Evolutionary conservation across 2,329 filamentous ascomycete genomes (phyloP).

Genomic region (Fusarium avenaceum): DNA sequence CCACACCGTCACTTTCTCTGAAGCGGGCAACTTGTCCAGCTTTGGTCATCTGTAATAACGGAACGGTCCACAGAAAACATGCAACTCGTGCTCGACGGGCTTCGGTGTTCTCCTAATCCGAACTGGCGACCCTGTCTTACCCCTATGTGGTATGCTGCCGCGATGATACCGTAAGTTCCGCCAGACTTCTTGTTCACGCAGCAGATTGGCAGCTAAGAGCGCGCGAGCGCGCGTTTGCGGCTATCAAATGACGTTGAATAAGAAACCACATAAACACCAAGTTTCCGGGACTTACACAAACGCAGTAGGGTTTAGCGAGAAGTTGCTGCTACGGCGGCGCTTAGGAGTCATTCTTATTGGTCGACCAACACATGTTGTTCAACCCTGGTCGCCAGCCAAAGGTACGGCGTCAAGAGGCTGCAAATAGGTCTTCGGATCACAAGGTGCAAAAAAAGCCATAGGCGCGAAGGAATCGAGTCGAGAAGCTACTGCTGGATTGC

Average conservation of each 20-base stretch:
- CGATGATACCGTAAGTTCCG: constrained; percentile 11
- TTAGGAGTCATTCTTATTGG: constrained; percentile 50
- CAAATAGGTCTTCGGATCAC: background rate
- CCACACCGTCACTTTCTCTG: constrained; percentile 40
- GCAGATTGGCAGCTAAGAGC: constrained; percentile 6
- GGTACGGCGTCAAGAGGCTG: constrained; percentile 39
- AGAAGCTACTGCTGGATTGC: background rate
- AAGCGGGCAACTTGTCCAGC: constrained; percentile 27
- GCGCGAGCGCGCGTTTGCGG: constrained; percentile 30
- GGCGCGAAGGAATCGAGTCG: constrained; percentile 3
- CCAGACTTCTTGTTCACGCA: constrained; percentile 3
- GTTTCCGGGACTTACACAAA: constrained; percentile 39
- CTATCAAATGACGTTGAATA: constrained; percentile 36
- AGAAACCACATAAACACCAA: constrained; percentile 29
- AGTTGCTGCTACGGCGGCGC: constrained; percentile 50
- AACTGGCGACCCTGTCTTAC: constrained; percentile 4
- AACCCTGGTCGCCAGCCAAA: constrained; percentile 46
- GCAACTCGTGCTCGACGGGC: constrained; percentile 6
- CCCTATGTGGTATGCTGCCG: constrained; percentile 2
- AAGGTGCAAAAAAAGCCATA: constrained; percentile 5
- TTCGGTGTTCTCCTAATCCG: constrained; percentile 25
- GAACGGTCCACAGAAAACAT: constrained; percentile 23
- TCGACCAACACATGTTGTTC: constrained; percentile 25
- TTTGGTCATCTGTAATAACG: constrained; percentile 17
- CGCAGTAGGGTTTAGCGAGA: constrained; percentile 47